These are phyloP conservation scores for Phytophthora nicotianae DNA, from an alignment of 352 stramenopile species.

Conservation along the genomic window DNA sequence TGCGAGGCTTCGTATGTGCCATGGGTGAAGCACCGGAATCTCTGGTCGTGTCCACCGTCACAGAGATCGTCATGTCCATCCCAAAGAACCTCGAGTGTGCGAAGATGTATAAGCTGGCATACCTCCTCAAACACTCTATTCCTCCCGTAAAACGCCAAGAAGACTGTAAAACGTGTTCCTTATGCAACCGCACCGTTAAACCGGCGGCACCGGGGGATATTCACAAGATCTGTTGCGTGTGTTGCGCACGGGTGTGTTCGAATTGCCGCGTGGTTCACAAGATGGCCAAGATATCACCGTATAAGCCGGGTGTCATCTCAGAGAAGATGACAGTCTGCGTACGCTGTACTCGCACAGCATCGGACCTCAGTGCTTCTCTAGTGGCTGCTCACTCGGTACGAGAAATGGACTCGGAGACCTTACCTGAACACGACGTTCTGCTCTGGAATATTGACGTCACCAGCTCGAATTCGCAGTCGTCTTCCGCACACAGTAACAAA, in stretches of 20 bases:
- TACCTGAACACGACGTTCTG: slow-evolving; percentile 18
- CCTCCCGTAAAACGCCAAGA: slow-evolving; percentile 8
- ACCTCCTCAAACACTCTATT: slow-evolving; percentile 21
- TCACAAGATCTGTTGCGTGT: slow-evolving; percentile 36
- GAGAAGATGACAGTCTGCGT: slow-evolving; percentile 33
- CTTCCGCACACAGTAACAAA: slow-evolving; percentile 13
- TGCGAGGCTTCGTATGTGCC: slow-evolving; percentile 47
- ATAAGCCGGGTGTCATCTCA: slow-evolving; percentile 16
- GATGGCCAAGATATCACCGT: slow-evolving; percentile 25
- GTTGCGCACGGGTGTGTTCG: slow-evolving; percentile 31
- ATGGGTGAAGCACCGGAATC: slow-evolving; percentile 51
- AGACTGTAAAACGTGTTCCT: background rate
- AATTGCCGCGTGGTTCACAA: slow-evolving; percentile 23
- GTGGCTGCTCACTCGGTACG: slow-evolving; percentile 22
- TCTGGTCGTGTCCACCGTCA: slow-evolving; percentile 53
- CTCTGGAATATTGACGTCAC: slow-evolving; percentile 25
- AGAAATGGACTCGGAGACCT: slow-evolving; percentile 13
- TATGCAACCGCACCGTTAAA: slow-evolving; percentile 26
- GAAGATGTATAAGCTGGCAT: slow-evolving; percentile 55
- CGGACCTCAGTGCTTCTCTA: slow-evolving; percentile 13
- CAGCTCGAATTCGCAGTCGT: slow-evolving; percentile 21
- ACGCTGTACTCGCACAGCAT: slow-evolving; percentile 17
- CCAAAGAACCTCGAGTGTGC: slow-evolving; percentile 53
- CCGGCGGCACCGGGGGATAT: slow-evolving; percentile 10
- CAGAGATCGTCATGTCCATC: slow-evolving; percentile 57